These are phyloP conservation scores for Phaeotremella fagi DNA, from an alignment of 768 basidiomycete genomes.

Conservation along the genomic window DNA sequence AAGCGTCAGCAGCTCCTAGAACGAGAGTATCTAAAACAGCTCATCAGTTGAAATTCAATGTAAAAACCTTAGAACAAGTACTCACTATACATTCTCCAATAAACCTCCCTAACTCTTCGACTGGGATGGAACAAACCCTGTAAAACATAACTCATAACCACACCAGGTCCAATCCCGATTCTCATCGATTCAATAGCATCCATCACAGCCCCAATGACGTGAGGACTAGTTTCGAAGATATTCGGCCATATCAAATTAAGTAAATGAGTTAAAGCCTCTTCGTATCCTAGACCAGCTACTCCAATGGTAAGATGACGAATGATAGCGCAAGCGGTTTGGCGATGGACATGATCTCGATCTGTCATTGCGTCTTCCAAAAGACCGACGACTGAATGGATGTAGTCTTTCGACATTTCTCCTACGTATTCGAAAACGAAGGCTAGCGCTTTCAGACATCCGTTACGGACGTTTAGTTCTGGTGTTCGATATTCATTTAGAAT, in stretches of 20 bases:
- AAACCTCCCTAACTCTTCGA: slow-evolving; percentile 92
- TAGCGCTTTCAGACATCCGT: slow-evolving; percentile 95
- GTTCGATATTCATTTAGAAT: slow-evolving; percentile 98
- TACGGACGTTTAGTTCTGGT: slow-evolving; percentile 95
- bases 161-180: slow-evolving; percentile 87
- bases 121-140: slow-evolving; percentile 98
- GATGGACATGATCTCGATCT: slow-evolving; percentile 95
- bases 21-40: slow-evolving; percentile 56
- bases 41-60: slow-evolving; percentile 12
- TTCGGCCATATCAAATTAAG: slow-evolving; percentile 99
- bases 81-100: slow-evolving; percentile 95
- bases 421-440: slow-evolving; percentile 99
- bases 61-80: not conserved
- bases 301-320: slow-evolving; percentile 97
- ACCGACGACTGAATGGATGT: slow-evolving; percentile 92
- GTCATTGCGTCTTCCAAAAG: slow-evolving; percentile 98
- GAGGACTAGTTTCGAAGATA: slow-evolving; percentile 95
- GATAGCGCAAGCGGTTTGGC: slow-evolving; percentile 96
- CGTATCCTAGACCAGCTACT: slow-evolving; percentile 92
- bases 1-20: slow-evolving; percentile 79
- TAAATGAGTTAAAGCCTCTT: slow-evolving; percentile 94
- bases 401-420: slow-evolving; percentile 91
- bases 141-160: slow-evolving; percentile 83
- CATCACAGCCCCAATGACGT: slow-evolving; percentile 97
- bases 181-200: slow-evolving; percentile 98